A percentile compares a stretch with the other conserved stretches of the same genome.
phyloP scores from a whole-genome alignment of 192 early-diverging fungal genomes.

The Coemansia sp. region DNA sequence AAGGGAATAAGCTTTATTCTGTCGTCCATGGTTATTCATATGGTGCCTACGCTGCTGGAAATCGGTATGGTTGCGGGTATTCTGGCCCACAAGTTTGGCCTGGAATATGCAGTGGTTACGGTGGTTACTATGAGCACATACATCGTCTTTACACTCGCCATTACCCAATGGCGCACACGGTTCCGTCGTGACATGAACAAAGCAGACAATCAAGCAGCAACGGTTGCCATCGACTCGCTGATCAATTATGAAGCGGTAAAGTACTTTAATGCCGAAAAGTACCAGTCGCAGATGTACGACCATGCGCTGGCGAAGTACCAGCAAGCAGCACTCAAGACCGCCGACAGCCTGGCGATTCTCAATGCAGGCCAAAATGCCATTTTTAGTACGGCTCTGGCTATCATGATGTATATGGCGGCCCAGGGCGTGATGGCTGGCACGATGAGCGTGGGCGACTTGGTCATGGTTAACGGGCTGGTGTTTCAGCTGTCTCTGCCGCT shows the following conservation, averaged over 20 bases:
- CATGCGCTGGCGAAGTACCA: constrained; percentile 87
- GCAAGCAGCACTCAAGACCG: constrained; percentile 86
- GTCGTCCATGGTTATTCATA: constrained; percentile 91
- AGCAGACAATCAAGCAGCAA: constrained; percentile 94
- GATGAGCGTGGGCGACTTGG: constrained; percentile 95
- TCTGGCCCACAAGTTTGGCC: constrained; percentile 66
- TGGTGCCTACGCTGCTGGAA: constrained; percentile 91
- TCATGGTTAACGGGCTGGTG: constrained; percentile 97
- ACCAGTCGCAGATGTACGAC: constrained; percentile 89
- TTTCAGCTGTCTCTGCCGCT: constrained; percentile 97
- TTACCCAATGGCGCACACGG: constrained; percentile 85
- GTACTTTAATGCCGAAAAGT: constrained; percentile 91
- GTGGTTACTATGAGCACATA: constrained; percentile 73
- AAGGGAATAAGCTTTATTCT: constrained; percentile 97
- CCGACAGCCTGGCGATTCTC: constrained; percentile 81
- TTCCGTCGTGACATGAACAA: constrained; percentile 90
- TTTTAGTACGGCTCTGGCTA: constrained; percentile 86
- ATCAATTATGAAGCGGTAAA: constrained; percentile 99
- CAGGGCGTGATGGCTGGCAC: constrained; percentile 75
- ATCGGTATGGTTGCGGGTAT: constrained; percentile 93
- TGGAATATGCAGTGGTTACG: constrained; percentile 58
- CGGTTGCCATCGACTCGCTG: constrained; percentile 90
- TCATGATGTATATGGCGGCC: constrained; percentile 96
- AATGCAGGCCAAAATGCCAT: constrained; percentile 97
- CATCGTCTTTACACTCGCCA: constrained; percentile 78